These are phyloP conservation scores for Candida chauliodis DNA, from an alignment of 805 yeast genomes.

Conservation along the genomic window DNA sequence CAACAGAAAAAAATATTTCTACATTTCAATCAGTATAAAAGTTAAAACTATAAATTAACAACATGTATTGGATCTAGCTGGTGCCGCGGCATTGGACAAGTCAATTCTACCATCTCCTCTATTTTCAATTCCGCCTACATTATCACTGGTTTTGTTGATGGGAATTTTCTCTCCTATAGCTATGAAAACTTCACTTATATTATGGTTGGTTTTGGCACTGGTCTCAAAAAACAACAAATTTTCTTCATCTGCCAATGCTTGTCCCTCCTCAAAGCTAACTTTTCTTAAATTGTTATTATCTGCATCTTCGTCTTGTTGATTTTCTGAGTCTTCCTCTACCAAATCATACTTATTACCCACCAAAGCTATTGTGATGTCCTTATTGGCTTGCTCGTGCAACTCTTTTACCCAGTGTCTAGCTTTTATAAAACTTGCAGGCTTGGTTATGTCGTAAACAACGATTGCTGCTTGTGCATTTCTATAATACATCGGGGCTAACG, in stretches of 20 bases:
- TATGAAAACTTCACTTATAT: slow-evolving; percentile 87
- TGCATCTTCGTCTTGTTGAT: slow-evolving; percentile 12
- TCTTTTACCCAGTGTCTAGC: slow-evolving; percentile 99
- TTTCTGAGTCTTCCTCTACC: slow-evolving; percentile 46
- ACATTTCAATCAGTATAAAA: not conserved
- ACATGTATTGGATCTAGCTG: slow-evolving; percentile 3
- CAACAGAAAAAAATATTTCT: not conserved
- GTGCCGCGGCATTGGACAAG: slow-evolving; percentile 19
- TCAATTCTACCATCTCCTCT: slow-evolving; percentile 31
- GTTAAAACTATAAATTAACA: slow-evolving; percentile 1
- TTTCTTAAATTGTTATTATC: slow-evolving; percentile 59
- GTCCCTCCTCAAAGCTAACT: slow-evolving; percentile 84
- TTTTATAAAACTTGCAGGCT: slow-evolving; percentile 89
- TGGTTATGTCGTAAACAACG: slow-evolving; percentile 92
- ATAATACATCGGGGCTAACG: slow-evolving; percentile 95
- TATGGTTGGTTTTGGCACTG: slow-evolving; percentile 84
- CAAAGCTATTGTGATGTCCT: slow-evolving; percentile 85
- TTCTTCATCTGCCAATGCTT: slow-evolving; percentile 85
- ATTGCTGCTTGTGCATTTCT: slow-evolving; percentile 96
- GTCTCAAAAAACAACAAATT: slow-evolving; percentile 89
- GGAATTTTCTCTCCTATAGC: slow-evolving; percentile 90
- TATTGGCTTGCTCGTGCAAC: slow-evolving; percentile 91
- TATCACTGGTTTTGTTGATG: slow-evolving; percentile 43
- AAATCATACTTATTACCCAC: slow-evolving; percentile 92
- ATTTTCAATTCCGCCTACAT: slow-evolving; percentile 44